Conservation (phyloP, 1,284 basidiomycete species). For the Mycosarcoma mackinlayi region DNA sequence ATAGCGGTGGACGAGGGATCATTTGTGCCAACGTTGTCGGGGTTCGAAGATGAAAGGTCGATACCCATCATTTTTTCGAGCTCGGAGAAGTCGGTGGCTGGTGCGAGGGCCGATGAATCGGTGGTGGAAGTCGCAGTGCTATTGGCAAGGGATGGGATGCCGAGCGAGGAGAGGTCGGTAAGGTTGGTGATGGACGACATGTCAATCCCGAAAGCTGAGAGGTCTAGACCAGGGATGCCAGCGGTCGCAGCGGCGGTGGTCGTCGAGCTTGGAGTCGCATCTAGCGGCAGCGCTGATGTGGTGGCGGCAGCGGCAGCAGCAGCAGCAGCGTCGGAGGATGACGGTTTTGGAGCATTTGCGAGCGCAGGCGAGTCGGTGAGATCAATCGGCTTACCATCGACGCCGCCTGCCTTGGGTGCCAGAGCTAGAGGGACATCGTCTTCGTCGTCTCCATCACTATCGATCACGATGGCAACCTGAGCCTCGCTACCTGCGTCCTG, state of each 20-base stretch:
- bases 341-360: slow-evolving; percentile 4
- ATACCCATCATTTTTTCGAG: slow-evolving; percentile 49
- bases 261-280: not conserved
- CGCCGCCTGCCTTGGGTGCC: slow-evolving; percentile 26
- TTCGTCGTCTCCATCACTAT: slow-evolving; percentile 44
- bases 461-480: slow-evolving; percentile 43
- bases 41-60: slow-evolving; percentile 20
- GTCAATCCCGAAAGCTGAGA: slow-evolving; percentile 42
- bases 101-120: slow-evolving; percentile 5
- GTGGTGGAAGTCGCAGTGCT: slow-evolving; percentile 1
- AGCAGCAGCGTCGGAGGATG: not conserved
- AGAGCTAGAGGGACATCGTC: slow-evolving; percentile 50
- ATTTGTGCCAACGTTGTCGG: not conserved
- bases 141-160: slow-evolving; percentile 16
- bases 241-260: not conserved
- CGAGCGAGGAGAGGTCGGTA: slow-evolving; percentile 37
- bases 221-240: slow-evolving; percentile 26
- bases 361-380: slow-evolving; percentile 39
- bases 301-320: not conserved
- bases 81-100: slow-evolving; percentile 28
- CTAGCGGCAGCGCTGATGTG: no score
- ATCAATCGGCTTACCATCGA: slow-evolving; percentile 31
- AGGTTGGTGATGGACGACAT: slow-evolving; percentile 24
- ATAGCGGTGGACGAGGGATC: not conserved
- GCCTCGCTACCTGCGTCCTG: slow-evolving; percentile 10